These are phyloP conservation scores for Ogataea nitratoaversa DNA, from an alignment of 805 yeast genomes.

Conservation along the genomic window DNA sequence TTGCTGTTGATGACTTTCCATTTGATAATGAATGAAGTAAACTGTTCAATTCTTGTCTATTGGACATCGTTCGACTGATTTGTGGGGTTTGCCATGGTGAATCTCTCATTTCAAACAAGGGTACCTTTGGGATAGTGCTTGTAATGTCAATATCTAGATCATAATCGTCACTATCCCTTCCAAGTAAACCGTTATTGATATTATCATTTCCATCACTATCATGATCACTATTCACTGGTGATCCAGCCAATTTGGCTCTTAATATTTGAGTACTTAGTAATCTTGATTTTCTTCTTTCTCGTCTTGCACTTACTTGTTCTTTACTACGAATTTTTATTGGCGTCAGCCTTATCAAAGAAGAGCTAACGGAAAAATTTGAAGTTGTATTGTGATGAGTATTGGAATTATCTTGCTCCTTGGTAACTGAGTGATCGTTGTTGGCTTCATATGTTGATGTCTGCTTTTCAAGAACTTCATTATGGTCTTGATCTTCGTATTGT, in stretches of 20 bases:
- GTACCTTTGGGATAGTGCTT: constrained; percentile 14
- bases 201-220: constrained; percentile 7
- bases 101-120: constrained; percentile 10
- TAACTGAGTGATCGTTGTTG: not conserved
- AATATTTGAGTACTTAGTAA: constrained; percentile 12
- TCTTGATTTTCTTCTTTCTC: constrained; percentile 16
- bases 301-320: constrained; percentile 13
- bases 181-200: not conserved
- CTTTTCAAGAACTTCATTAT: too few relatives aligned
- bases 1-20: constrained; percentile 10
- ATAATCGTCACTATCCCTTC: constrained; percentile 4
- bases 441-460: too few relatives aligned
- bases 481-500: constrained; percentile 1
- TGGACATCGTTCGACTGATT: not conserved
- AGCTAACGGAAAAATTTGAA: not conserved
- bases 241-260: constrained; percentile 17
- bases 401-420: not conserved
- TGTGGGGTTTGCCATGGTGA: constrained; percentile 6
- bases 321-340: constrained; percentile 9
- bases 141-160: constrained; percentile 17
- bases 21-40: not conserved
- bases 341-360: constrained; percentile 4
- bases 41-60: not conserved
- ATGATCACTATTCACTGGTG: constrained; percentile 13
- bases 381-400: not conserved